Conservation (phyloP, 345 rosid genomes). For the Theobroma cacao region DNA sequence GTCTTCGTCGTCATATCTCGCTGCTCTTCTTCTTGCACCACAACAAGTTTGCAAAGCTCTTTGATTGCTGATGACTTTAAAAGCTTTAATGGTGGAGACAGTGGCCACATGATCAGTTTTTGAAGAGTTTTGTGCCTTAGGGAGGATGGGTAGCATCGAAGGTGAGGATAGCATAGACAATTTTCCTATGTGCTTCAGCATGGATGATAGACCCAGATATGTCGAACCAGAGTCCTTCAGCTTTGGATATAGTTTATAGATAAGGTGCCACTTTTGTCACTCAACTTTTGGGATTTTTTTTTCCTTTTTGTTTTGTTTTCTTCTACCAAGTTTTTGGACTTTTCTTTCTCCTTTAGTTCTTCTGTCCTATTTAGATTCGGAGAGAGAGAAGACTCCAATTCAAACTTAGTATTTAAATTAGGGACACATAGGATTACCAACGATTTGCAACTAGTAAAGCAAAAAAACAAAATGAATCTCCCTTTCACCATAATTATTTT, state of each 20-base stretch:
- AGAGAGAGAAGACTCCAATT: too few species aligned
- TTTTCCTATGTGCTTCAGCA: conserved; percentile 24
- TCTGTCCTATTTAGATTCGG: too few species aligned
- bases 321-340: neutral
- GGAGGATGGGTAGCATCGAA: conserved; percentile 2
- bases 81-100: neutral
- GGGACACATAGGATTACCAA: too few species aligned
- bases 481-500: too few species aligned
- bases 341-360: too few species aligned
- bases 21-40: conserved; percentile 47
- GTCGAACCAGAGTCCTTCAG: neutral
- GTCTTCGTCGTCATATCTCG: conserved; percentile 34
- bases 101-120: neutral
- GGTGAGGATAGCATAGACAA: conserved; percentile 4
- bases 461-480: too few species aligned
- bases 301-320: too few species aligned
- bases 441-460: too few species aligned
- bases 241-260: conserved; percentile 5
- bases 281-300: too few species aligned
- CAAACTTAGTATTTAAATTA: too few species aligned
- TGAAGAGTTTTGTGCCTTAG: neutral
- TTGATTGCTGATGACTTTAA: neutral
- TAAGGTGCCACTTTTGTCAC: neutral
- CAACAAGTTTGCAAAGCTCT: conserved; percentile 16
- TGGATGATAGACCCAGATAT: neutral